These are phyloP conservation scores for Breviolum minutum DNA, from an alignment of 73 alveolate species.

Conservation along the genomic window DNA sequence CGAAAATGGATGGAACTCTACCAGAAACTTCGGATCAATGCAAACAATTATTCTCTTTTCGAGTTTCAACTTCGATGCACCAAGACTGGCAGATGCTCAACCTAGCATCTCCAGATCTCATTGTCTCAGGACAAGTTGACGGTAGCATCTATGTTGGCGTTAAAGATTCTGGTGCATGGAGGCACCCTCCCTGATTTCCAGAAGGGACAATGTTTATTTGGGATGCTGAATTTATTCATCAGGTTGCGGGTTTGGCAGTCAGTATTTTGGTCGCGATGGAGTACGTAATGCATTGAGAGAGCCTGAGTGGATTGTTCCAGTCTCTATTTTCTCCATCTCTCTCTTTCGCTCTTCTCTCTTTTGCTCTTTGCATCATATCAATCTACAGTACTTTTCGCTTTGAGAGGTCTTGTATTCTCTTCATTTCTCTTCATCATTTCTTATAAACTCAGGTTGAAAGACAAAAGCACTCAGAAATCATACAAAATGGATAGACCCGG, in stretches of 20 bases:
- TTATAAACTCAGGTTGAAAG: background rate
- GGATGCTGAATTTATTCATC: no score
- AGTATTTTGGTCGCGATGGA: no score
- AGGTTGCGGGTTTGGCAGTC: no score
- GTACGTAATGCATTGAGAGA: no score
- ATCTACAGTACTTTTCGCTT: no score
- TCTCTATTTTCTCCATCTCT: no score
- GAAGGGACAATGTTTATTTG: no score
- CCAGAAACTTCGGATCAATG: background rate
- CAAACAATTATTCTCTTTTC: background rate
- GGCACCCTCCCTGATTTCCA: background rate
- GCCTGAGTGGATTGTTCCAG: no score
- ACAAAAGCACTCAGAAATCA: background rate
- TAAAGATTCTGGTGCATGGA: conserved; percentile 96
- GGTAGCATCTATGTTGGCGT: conserved; percentile 99
- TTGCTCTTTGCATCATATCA: no score
- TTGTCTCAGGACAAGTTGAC: conserved; percentile 96
- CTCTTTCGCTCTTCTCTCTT: no score
- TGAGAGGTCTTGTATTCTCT: no score
- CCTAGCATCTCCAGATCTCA: background rate
- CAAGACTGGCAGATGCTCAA: background rate
- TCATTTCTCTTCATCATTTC: background rate
- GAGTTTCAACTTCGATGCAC: background rate
- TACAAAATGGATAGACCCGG: background rate
- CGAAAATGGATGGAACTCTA: no score